Evolutionary conservation across 2,329 filamentous ascomycete genomes (phyloP).

Genomic region (Cadophora sp.): DNA sequence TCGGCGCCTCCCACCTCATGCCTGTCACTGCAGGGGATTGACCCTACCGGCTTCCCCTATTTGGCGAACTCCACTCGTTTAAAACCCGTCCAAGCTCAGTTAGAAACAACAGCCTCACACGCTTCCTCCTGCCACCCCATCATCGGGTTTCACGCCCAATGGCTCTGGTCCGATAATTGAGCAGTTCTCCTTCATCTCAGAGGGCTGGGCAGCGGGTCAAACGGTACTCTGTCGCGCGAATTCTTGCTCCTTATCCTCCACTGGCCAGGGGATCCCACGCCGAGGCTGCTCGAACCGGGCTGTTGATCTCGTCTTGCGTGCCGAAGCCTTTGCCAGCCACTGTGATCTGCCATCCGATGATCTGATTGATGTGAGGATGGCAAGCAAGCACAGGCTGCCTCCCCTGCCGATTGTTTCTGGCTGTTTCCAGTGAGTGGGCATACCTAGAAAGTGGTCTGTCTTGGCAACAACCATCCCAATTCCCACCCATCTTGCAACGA

Average conservation of each 20-base stretch:
- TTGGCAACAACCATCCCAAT: constrained; percentile 17
- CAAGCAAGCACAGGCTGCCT: constrained; percentile 6
- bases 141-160: constrained; percentile 21
- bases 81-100: constrained; percentile 18
- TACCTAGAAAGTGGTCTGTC: constrained; percentile 17
- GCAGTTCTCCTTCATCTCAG: not conserved
- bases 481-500: constrained; percentile 32
- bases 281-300: constrained; percentile 10
- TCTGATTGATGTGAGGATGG: constrained; percentile 16
- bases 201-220: constrained; percentile 22
- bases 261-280: constrained; percentile 7
- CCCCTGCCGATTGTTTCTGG: constrained; percentile 22
- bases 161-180: constrained; percentile 19
- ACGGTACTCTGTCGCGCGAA: constrained; percentile 23
- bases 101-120: constrained; percentile 19
- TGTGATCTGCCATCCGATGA: constrained; percentile 19
- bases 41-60: not conserved
- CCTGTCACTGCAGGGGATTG: constrained; percentile 1
- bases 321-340: constrained; percentile 7
- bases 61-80: constrained; percentile 7
- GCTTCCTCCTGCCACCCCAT: constrained; percentile 12
- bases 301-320: constrained; percentile 5
- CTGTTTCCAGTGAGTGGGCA: constrained; percentile 26
- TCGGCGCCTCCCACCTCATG: constrained; percentile 12
- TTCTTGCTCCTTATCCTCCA: constrained; percentile 14